Evolutionary conservation across 2,329 filamentous ascomycete genomes (phyloP).

Genomic region (Achaetomium macrosporum): DNA sequence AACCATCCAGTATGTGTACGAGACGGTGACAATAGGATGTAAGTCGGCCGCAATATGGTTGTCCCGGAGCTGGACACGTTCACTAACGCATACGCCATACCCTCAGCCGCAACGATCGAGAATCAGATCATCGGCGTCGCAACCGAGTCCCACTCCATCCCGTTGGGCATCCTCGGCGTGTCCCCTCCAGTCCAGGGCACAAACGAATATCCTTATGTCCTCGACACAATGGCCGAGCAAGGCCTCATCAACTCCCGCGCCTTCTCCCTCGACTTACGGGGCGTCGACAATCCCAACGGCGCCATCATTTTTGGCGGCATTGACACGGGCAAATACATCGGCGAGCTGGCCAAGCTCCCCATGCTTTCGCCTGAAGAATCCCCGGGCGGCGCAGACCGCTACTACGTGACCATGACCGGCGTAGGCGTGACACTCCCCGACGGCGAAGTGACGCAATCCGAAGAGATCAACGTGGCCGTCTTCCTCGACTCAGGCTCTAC

Average conservation of each 20-base stretch:
- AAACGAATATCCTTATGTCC: conserved; percentile 46
- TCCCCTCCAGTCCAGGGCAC: conserved; percentile 38
- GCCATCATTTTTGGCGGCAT: conserved; percentile 50
- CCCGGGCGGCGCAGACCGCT: conserved; percentile 28
- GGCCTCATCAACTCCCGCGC: conserved; percentile 44
- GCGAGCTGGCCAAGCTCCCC: conserved; percentile 38
- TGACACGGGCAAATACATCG: conserved; percentile 47
- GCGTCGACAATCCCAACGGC: conserved; percentile 37
- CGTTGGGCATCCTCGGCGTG: conserved; percentile 48
- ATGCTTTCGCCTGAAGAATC: conserved; percentile 31
- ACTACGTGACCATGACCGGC: conserved; percentile 30
- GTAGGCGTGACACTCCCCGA: conserved; percentile 25
- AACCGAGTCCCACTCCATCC: conserved; percentile 39
- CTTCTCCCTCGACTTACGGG: conserved; percentile 47
- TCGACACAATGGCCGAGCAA: conserved; percentile 43
- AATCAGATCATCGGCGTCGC: conserved; percentile 48
- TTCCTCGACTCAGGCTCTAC: conserved; percentile 50
- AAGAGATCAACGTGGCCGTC: conserved; percentile 22
- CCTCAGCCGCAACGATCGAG: conserved; percentile 32
- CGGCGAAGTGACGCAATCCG: conserved; percentile 20
- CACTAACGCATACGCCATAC: conserved; percentile 4
- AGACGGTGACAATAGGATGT: conserved; percentile 42
- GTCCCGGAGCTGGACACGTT: not conserved
- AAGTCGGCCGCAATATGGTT: conserved; percentile 11
- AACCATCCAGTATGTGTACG: conserved; percentile 41